These are phyloP conservation scores for Tylopilus sp. DNA, from an alignment of 1,284 basidiomycete genomes.

Conservation along the genomic window DNA sequence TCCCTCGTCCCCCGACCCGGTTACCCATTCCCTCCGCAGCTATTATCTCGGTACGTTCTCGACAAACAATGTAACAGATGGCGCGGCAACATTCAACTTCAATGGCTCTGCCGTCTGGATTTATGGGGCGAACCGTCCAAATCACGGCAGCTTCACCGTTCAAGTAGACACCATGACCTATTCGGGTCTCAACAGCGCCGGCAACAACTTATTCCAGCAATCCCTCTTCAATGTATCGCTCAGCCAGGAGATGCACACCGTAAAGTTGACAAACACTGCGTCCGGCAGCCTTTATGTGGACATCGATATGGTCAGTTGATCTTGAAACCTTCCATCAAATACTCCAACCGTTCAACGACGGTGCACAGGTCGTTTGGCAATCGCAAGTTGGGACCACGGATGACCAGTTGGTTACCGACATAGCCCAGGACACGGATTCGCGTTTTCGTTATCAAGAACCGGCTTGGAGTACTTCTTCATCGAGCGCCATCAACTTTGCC, in stretches of 20 bases:
- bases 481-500: conserved; percentile 17
- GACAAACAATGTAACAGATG: conserved; percentile 26
- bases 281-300: conserved; percentile 22
- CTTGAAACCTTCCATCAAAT: background rate
- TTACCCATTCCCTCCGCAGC: conserved; percentile 13
- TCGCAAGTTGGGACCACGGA: conserved; percentile 27
- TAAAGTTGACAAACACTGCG: conserved; percentile 33
- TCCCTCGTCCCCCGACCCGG: background rate
- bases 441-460: conserved; percentile 30
- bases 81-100: conserved; percentile 33
- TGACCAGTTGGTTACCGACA: conserved; percentile 17
- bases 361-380: conserved; percentile 28
- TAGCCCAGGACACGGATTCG: conserved; percentile 28
- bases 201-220: conserved; percentile 23
- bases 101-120: conserved; percentile 37
- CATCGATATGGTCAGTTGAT: conserved; percentile 33
- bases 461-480: conserved; percentile 22
- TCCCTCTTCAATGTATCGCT: conserved; percentile 31
- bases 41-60: conserved; percentile 34
- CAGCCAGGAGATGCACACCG: conserved; percentile 25
- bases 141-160: conserved; percentile 36
- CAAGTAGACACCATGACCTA: conserved; percentile 27
- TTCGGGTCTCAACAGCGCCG: conserved; percentile 8
- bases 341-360: background rate
- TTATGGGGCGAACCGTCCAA: conserved; percentile 31